phyloP scores from a whole-genome alignment of 2,329 filamentous ascomycete species.

The Colletotrichum salicis region DNA sequence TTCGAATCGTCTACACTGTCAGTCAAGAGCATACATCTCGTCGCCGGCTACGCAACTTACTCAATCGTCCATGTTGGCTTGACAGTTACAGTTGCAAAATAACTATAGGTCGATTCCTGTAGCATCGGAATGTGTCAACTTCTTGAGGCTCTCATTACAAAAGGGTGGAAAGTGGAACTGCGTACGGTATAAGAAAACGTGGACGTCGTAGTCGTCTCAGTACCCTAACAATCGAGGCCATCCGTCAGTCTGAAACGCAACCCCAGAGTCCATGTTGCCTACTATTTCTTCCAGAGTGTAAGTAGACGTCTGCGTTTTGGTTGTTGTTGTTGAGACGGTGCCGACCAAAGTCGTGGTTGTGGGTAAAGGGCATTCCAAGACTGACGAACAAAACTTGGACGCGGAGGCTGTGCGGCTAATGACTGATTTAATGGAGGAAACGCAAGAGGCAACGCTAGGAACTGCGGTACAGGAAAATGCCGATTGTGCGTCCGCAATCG shows the following conservation, averaged over 20 bases:
- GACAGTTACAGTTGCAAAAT: background rate
- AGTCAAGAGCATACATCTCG: background rate
- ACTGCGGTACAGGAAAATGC: background rate
- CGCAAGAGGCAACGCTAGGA: background rate
- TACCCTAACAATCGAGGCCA: background rate
- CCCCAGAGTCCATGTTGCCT: background rate
- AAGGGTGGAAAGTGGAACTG: background rate
- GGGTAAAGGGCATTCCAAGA: background rate
- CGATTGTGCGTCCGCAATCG: background rate
- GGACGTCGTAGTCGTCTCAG: background rate
- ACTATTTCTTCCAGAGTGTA: background rate
- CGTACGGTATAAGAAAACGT: background rate
- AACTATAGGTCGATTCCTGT: background rate
- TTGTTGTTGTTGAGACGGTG: background rate
- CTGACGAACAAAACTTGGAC: slow-evolving; percentile 4
- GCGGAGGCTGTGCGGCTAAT: background rate
- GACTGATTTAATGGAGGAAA: background rate
- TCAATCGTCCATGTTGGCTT: background rate
- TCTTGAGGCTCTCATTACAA: background rate
- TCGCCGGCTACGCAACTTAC: background rate
- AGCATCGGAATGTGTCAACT: no score
- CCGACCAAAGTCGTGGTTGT: background rate
- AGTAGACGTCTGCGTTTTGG: background rate
- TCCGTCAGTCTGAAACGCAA: background rate
- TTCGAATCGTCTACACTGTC: background rate